phyloP scores from a whole-genome alignment of 2,329 filamentous ascomycete species.

The Talaromyces sp. region DNA sequence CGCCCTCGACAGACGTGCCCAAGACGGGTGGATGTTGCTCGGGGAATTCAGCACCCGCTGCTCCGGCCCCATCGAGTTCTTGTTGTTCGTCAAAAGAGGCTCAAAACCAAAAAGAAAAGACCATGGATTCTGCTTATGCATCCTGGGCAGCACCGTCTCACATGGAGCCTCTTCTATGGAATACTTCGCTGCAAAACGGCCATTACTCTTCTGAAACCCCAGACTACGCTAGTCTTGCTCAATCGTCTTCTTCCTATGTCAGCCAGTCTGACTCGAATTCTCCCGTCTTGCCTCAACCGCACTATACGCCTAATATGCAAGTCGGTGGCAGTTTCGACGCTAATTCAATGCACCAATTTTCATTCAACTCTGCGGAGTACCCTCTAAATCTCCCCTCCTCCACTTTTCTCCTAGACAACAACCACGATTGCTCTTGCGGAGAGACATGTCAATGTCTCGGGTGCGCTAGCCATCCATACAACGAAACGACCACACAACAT shows the following conservation, averaged over 20 bases:
- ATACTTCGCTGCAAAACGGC: background rate
- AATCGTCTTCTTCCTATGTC: conserved; percentile 16
- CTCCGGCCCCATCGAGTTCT: conserved; percentile 16
- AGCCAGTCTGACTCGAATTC: conserved; percentile 11
- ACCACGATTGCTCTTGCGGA: conserved; percentile 38
- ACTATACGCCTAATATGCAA: background rate
- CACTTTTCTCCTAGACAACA: conserved; percentile 16
- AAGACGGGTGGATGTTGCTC: conserved; percentile 21
- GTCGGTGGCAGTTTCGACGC: background rate
- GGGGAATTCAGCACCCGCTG: conserved; percentile 11
- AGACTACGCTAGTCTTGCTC: conserved; percentile 11
- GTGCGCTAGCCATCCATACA: conserved; percentile 43
- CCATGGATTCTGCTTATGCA: background rate
- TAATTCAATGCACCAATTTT: conserved; percentile 6
- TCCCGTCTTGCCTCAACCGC: background rate
- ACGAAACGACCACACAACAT: conserved; percentile 39
- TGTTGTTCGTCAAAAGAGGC: conserved; percentile 20
- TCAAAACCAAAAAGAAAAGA: background rate
- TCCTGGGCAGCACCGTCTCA: background rate
- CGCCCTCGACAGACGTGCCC: background rate
- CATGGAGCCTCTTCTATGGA: conserved; percentile 1
- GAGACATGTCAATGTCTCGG: conserved; percentile 42
- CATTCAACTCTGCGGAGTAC: conserved; percentile 10
- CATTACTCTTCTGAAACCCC: conserved; percentile 17
- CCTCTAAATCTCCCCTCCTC: conserved; percentile 8